These are phyloP conservation scores for Aspergillus sp. DNA, from an alignment of 2,329 filamentous ascomycete genomes.

Conservation along the genomic window DNA sequence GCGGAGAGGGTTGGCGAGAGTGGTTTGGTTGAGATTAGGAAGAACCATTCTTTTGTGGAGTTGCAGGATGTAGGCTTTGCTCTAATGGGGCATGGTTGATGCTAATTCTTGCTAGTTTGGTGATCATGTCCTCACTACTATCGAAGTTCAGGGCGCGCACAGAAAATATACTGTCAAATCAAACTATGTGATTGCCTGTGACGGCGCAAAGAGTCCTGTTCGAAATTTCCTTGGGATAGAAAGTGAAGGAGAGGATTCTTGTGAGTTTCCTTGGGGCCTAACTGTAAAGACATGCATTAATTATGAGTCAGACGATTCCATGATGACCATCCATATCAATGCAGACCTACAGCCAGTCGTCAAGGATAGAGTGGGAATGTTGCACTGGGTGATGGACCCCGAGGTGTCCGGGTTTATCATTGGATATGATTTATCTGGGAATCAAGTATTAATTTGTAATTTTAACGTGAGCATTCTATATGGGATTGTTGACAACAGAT, in stretches of 20 bases:
- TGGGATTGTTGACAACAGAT: not conserved
- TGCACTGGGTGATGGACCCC: conserved; percentile 42
- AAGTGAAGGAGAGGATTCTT: conserved; percentile 39
- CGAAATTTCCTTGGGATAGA: conserved; percentile 27
- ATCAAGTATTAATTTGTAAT: conserved; percentile 41
- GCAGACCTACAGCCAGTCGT: conserved; percentile 35
- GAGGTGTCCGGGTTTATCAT: conserved; percentile 40
- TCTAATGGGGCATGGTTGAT: not conserved
- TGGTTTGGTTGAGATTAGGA: conserved; percentile 12
- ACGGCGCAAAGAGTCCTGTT: conserved; percentile 28
- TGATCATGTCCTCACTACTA: conserved; percentile 19
- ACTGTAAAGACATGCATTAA: conserved; percentile 2
- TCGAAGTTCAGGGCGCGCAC: conserved; percentile 23
- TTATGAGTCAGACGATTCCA: conserved; percentile 31
- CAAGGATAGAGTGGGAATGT: conserved; percentile 35
- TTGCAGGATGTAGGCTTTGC: conserved; percentile 22
- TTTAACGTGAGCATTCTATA: conserved; percentile 30
- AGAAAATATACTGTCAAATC: conserved; percentile 23
- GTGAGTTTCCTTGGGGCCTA: conserved; percentile 16
- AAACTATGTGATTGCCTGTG: conserved; percentile 30
- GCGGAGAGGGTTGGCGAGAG: conserved; percentile 16
- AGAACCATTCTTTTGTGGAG: conserved; percentile 24
- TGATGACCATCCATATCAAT: conserved; percentile 45
- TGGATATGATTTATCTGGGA: conserved; percentile 36
- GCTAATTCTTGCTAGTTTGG: conserved; percentile 7